These are phyloP conservation scores for Mycena polygramma DNA, from an alignment of 768 basidiomycete genomes.

Conservation along the genomic window DNA sequence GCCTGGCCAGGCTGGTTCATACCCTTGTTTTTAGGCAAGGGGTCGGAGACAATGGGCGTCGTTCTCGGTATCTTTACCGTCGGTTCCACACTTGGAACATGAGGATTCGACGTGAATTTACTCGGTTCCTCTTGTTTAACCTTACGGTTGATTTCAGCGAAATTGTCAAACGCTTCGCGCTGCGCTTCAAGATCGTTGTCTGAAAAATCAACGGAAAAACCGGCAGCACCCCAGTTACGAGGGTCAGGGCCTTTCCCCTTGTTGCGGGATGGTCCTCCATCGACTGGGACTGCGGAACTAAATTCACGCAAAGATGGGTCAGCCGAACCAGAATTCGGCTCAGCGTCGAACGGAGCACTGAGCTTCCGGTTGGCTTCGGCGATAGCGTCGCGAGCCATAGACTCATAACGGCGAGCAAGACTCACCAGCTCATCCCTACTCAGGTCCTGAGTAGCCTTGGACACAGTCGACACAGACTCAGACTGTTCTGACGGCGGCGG, in stretches of 20 bases:
- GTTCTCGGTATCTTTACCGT: background rate
- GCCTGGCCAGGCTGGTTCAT: background rate
- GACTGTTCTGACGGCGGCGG: background rate
- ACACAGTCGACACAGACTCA: background rate
- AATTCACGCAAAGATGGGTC: background rate
- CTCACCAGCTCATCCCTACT: conserved; percentile 1
- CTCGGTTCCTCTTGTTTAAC: no score
- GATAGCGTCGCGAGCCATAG: background rate
- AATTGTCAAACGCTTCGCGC: no score
- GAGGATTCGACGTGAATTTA: background rate
- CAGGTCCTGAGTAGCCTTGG: background rate
- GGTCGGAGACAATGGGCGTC: background rate
- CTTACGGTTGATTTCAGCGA: no score
- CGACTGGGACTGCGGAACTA: background rate
- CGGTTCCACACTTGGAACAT: background rate
- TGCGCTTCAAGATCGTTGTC: no score
- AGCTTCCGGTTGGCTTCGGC: background rate
- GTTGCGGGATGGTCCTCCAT: background rate
- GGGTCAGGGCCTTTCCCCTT: conserved; percentile 15
- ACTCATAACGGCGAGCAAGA: conserved; percentile 4
- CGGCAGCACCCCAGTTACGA: no score
- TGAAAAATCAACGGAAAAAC: no score
- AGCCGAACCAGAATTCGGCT: background rate
- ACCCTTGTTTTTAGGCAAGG: conserved; percentile 3
- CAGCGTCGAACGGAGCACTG: background rate